Evolutionary conservation across 495 filamentous ascomycete genomes (phyloP), one percentile per base, ranked within the genome.

Genomic region (Aspergillus diversus): DNA sequence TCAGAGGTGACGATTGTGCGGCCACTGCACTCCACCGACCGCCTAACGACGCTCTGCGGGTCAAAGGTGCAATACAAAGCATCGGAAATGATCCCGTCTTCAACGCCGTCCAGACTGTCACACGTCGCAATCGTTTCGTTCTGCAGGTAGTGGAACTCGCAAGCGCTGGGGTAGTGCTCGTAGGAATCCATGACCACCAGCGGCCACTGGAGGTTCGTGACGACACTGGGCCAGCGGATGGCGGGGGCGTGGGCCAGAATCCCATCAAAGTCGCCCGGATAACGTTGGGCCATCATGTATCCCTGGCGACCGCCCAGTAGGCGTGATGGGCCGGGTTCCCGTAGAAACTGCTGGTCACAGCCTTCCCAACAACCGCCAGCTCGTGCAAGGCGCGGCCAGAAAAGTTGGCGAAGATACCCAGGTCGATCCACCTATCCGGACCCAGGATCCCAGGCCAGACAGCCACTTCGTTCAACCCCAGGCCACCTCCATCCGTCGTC

Each of bases 61-160:
- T 80, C 60, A 57, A 86, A 83, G 32, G 78, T 67, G 71, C 87
- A 90, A 15, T 71, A 66, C 8, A 71, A 64, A 0, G 86, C 85
- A 39, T 75, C 63, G 53, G 81, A 82, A 63, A 89, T 83, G 63
- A 89, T 83, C 42, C 76, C 81, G 67, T 89, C 87, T 4, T 71
- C 63, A 5, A 84, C 69, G 0, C 86, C 86, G 70, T 90, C 87
- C 16, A 79, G 69, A 7, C 51, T 64, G 65, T 90, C 87, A 63
- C 81, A 72, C 9, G 61, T 17, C 66, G 70, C 1, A 70, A 69
- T 47, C 79, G 80, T 66, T 7, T 77, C 80, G 15, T 80, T 69
- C 0, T 69, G 64, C 32, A 80, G 66, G 11, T 77, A 66, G 31
- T 89, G 81, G 43, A 83, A 78, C 35, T 78, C 75, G 5, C 75